These are phyloP conservation scores for Irpex sp. DNA, from an alignment of 1,284 basidiomycete genomes.

Conservation along the genomic window DNA sequence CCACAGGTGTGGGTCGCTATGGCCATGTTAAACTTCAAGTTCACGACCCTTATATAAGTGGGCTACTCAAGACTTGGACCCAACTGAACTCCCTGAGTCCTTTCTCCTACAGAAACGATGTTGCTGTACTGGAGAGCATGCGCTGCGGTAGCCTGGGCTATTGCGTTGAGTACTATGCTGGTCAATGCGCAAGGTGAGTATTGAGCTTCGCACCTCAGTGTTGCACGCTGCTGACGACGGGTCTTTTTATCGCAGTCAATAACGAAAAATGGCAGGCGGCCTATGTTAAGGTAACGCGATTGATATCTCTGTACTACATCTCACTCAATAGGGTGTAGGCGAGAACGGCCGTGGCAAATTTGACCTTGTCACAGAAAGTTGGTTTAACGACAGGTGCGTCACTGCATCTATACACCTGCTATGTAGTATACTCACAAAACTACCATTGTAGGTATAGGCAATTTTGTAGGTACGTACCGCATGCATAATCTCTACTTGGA, in stretches of 20 bases:
- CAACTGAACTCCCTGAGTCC: background rate
- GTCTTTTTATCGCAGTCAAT: constrained; percentile 5
- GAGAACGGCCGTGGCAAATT: constrained; percentile 37
- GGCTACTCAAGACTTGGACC: background rate
- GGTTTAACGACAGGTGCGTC: constrained; percentile 45
- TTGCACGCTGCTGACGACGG: background rate
- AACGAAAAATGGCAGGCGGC: constrained; percentile 47
- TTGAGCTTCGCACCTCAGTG: background rate
- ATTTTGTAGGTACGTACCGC: constrained; percentile 6
- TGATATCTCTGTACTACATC: background rate
- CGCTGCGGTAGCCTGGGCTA: background rate
- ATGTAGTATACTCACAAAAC: background rate
- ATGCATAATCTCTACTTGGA: background rate
- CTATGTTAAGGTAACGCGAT: constrained; percentile 39
- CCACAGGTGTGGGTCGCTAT: background rate
- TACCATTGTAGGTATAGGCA: constrained; percentile 2
- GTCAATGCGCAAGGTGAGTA: background rate
- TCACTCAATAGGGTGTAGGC: constrained; percentile 30
- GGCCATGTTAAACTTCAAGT: background rate
- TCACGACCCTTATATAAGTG: background rate
- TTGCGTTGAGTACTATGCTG: background rate
- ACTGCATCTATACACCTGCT: constrained; percentile 25
- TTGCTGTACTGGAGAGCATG: background rate
- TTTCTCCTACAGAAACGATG: background rate
- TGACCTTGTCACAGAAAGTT: constrained; percentile 48